A percentile compares a stretch with the other conserved stretches of the same genome.
Conservation (phyloP, 2,329 filamentous ascomycete species). For the Claviceps monticola region DNA sequence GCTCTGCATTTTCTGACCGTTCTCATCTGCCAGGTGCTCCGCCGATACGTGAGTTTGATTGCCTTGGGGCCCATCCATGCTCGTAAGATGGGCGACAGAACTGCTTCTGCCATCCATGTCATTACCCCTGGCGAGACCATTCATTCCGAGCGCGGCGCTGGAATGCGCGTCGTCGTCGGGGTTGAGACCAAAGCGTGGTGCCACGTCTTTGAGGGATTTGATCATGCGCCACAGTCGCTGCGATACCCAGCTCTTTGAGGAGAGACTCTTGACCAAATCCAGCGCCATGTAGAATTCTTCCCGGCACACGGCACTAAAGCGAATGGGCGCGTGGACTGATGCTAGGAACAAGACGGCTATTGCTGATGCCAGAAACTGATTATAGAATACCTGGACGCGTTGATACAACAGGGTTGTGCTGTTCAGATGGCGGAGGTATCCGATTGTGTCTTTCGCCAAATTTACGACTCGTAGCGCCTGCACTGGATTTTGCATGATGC, state of each 20-base stretch:
- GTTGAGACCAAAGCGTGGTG: conserved; percentile 50
- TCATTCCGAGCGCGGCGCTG: conserved; percentile 40
- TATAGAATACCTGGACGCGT: conserved; percentile 61
- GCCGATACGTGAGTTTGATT: background rate
- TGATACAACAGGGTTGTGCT: conserved; percentile 59
- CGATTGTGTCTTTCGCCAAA: conserved; percentile 64
- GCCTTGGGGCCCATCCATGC: conserved; percentile 13
- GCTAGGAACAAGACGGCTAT: conserved; percentile 66
- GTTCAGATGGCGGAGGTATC: conserved; percentile 56
- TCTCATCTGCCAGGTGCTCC: conserved; percentile 18
- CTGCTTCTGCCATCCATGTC: conserved; percentile 15
- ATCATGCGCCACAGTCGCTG: conserved; percentile 63
- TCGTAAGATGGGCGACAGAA: conserved; percentile 13
- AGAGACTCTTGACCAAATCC: conserved; percentile 59
- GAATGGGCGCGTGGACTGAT: conserved; percentile 58
- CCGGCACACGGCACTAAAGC: conserved; percentile 53
- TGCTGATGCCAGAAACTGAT: conserved; percentile 64
- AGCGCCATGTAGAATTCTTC: conserved; percentile 70
- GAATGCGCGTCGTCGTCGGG: conserved; percentile 35
- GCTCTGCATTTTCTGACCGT: conserved; percentile 35
- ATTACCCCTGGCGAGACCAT: conserved; percentile 31
- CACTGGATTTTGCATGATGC: conserved; percentile 61
- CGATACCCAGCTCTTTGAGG: conserved; percentile 55
- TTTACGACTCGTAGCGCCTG: conserved; percentile 64
- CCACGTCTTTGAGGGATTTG: conserved; percentile 55